Evolutionary conservation across 495 filamentous ascomycete genomes (phyloP), one percentile per base, ranked within the genome.

Genomic region (Neurospora sp.): DNA sequence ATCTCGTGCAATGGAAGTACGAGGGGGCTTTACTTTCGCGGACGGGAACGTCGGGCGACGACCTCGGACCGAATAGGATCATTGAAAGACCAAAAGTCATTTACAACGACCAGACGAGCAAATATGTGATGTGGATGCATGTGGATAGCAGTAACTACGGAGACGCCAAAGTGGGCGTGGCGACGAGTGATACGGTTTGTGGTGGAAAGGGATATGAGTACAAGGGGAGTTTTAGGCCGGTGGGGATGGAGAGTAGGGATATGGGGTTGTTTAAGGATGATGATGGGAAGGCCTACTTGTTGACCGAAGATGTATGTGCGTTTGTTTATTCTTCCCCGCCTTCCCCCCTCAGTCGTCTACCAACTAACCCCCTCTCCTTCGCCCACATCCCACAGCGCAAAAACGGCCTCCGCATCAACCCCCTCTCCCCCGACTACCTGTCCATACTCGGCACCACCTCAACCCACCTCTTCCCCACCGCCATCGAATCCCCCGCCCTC

Each of bases 41-140:
- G 0, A 82, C 84, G 2, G 14, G 27, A 3, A 68, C 72, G 0
- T 83, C 81, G 2, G 89, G 88, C 5, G 89, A 92, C 5, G 89
- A 92, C 72, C 82, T 91, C 3, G 90, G 89, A 0, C 87, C 88
- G 4, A 85, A 84, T 76, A 84, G 90, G 12, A 82, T 92, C 0
- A 84, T 92, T 0, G 90, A 92, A 77, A 78, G 90, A 40, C 90
- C 90, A 8, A 91, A 91, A 81, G 86, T 91, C 4, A 84, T 89
- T 0, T 88, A 86, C 74, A 90, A 91, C 59, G 83, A 84, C 40
- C 78, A 78, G 37, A 89, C 88, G 0, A 69, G 73, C 8, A 84
- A 88, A 70, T 90, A 87, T 73, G 85, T 89, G 40, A 75, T 87
- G 35, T 92, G 88, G 84, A 86, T 92, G 86, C 90, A 92, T 75